These are phyloP conservation scores for Hypericum perforatum DNA, from an alignment of 345 rosid genomes.

Conservation along the genomic window DNA sequence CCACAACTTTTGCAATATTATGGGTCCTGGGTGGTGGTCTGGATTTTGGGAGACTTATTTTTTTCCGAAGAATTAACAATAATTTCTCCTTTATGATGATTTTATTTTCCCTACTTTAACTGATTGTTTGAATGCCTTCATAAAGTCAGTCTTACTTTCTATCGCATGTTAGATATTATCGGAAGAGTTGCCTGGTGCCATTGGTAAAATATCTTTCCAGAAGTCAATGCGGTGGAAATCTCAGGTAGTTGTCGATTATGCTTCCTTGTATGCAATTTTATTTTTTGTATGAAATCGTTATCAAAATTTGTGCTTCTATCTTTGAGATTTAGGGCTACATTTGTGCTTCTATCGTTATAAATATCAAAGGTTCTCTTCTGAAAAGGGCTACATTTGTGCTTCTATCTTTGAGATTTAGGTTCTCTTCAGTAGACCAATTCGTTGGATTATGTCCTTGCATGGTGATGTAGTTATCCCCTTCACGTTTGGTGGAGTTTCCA, in stretches of 20 bases:
- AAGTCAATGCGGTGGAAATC: conserved; percentile 99
- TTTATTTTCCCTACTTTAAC: conserved; percentile 3
- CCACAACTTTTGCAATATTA: conserved; percentile 11
- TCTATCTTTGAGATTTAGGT: conserved; percentile 38
- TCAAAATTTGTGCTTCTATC: conserved; percentile 8
- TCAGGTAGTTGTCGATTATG: conserved; percentile 33
- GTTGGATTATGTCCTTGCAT: conserved; percentile 91
- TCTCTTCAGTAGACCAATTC: conserved; percentile 82
- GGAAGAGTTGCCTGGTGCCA: conserved; percentile 60
- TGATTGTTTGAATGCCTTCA: background rate
- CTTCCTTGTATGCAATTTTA: background rate
- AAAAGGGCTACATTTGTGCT: background rate
- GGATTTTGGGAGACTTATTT: background rate
- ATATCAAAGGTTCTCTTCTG: background rate
- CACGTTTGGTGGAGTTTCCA: conserved; percentile 66
- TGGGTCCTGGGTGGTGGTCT: background rate
- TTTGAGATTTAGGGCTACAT: conserved; percentile 50
- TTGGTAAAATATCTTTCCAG: conserved; percentile 74
- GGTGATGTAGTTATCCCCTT: conserved; percentile 80
- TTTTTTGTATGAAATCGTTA: background rate
- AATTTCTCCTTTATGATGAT: background rate
- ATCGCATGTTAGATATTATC: conserved; percentile 51
- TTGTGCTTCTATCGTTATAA: conserved; percentile 82
- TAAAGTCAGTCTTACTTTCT: background rate
- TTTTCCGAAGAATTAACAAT: background rate